Conservation (phyloP, 1,139 yeast genomes). For the Candida tropicalis region DNA sequence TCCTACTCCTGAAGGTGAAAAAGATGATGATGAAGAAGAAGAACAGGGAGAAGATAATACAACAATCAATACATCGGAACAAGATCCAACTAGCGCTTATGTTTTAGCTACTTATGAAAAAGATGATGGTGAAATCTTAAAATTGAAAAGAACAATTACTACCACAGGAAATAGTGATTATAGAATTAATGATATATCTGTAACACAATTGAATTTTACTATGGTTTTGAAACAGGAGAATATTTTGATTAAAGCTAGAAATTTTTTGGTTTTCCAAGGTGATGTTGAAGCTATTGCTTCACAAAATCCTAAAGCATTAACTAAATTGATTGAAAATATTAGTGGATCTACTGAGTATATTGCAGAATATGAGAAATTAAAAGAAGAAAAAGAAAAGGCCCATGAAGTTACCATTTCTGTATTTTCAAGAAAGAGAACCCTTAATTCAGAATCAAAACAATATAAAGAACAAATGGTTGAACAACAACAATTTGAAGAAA, state of each 20-base stretch:
- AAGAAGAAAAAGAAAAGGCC: conserved; percentile 67
- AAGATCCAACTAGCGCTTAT: conserved; percentile 65
- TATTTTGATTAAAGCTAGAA: conserved; percentile 85
- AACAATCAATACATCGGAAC: conserved; percentile 22
- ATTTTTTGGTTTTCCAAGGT: conserved; percentile 94
- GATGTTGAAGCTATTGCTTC: conserved; percentile 94
- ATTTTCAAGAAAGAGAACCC: conserved; percentile 70
- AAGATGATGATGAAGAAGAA: background rate
- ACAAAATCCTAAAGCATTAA: conserved; percentile 76
- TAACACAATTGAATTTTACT: conserved; percentile 67
- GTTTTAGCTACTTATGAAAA: conserved; percentile 81
- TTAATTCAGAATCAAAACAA: conserved; percentile 76
- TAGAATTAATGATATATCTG: conserved; percentile 62
- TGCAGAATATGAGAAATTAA: conserved; percentile 67
- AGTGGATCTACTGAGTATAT: conserved; percentile 77
- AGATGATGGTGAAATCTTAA: conserved; percentile 54
- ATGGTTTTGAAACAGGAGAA: conserved; percentile 74
- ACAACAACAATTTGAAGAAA: conserved; percentile 67
- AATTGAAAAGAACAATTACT: conserved; percentile 58
- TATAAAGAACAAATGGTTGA: conserved; percentile 78
- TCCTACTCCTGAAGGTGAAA: conserved; percentile 13
- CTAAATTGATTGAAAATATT: conserved; percentile 75
- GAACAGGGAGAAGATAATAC: conserved; percentile 19
- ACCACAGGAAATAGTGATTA: conserved; percentile 68
- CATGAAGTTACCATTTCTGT: conserved; percentile 66